Evolutionary conservation across 2,329 filamentous ascomycete species (phyloP), one percentile per base, ranked within the genome.

Genomic region (Scopulariopsis brevicaulis): DNA sequence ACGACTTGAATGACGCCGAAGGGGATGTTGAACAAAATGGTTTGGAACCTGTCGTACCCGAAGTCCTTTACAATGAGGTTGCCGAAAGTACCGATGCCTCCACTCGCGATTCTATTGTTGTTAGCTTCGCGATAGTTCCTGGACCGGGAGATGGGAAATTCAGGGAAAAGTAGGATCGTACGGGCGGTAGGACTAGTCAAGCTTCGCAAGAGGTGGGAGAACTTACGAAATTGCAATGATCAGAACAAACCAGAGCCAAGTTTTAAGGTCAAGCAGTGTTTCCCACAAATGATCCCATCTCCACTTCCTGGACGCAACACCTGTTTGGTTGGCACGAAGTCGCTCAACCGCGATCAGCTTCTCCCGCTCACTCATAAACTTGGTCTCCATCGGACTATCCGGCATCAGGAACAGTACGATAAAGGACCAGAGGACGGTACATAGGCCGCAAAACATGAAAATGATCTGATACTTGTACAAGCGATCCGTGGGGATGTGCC

Each of bases 11-110:
- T 80, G 0, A 77, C 71, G 1, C 82, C 82, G 54, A 84, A 80
- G 0, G 80, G 81, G 53, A 84, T 82, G 60, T 84, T 83, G 69
- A 84, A 81, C 0, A 84, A 67, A 54, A 84, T 83, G 0, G 81
- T 82, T 18, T 76, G 69, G 57, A 83, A 82, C 6, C 76, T 73
- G 34, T 76, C 72, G 55, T 80, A 83, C 1, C 82, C 81, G 59
- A 85, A 85, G 0, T 77, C 76, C 54, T 81, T 70, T 57, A 85
- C 76, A 62, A 85, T 84, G 46, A 85, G 69, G 1, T 79, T 79
- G 0, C 82, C 82, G 61, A 84, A 85, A 0, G 79, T 81, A 0
- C 77, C 76, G 53, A 84, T 68, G 8, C 82, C 81, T 4, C 81
- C 82, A 37, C 76, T 80, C 0, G 82, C 81, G 8, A 85, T 68